These are phyloP conservation scores for Pilasporangium apinafurcum DNA, from an alignment of 352 stramenopile genomes.

Conservation along the genomic window DNA sequence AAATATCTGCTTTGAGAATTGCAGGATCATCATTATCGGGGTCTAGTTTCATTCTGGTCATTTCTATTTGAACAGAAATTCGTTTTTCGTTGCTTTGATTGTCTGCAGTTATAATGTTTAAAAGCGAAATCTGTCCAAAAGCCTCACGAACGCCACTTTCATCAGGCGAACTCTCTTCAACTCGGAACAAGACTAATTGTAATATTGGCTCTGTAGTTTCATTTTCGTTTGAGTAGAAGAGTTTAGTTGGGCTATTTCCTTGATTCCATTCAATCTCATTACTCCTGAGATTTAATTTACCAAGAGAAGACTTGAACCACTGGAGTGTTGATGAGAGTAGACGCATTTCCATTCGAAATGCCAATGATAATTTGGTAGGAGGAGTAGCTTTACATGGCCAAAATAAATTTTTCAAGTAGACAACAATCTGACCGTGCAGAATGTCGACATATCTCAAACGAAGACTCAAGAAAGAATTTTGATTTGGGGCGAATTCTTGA, in stretches of 20 bases:
- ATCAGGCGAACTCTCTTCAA: slow-evolving; percentile 1
- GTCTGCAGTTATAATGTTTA: slow-evolving; percentile 6
- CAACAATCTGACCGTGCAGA: background rate
- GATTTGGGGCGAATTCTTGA: too few relatives aligned
- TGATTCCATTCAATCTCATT: slow-evolving; percentile 7
- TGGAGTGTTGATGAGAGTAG: too few relatives aligned
- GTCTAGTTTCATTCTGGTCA: slow-evolving; percentile 3
- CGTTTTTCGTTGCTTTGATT: background rate
- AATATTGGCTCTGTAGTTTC: slow-evolving; percentile 16
- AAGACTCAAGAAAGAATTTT: too few relatives aligned
- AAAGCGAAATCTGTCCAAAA: slow-evolving; percentile 15
- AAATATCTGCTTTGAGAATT: slow-evolving; percentile 8
- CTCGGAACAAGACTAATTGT: slow-evolving; percentile 19
- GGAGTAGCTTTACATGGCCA: background rate
- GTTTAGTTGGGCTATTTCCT: slow-evolving; percentile 1
- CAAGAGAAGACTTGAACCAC: background rate
- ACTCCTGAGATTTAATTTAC: slow-evolving; percentile 1
- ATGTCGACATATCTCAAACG: slow-evolving; percentile 4
- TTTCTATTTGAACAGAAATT: background rate
- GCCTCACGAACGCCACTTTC: slow-evolving; percentile 13
- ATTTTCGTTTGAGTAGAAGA: slow-evolving; percentile 21
- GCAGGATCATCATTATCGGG: background rate
- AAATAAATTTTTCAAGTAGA: slow-evolving; percentile 1
- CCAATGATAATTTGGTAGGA: background rate
- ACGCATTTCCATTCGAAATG: slow-evolving; percentile 1